Conservation (phyloP, 2,329 filamentous ascomycete species). For the Nigrograna mackinnonii region DNA sequence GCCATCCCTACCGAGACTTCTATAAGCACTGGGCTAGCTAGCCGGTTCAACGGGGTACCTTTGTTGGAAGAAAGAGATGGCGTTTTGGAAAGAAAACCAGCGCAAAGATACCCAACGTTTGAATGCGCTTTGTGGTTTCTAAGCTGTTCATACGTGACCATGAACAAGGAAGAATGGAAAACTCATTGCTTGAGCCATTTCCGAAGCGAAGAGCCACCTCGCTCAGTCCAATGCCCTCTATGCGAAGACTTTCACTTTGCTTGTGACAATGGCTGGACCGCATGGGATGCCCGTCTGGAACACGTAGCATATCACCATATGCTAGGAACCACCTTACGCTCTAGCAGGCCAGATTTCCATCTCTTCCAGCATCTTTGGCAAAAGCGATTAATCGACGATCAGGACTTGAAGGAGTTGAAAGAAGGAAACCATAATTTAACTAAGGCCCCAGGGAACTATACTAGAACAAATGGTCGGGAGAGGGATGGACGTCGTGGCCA, state of each 20-base stretch:
- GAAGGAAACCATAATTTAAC: conserved; percentile 3
- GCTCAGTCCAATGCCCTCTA: conserved; percentile 11
- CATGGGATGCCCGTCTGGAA: conserved; percentile 13
- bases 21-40: conserved; percentile 7
- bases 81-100: conserved; percentile 3
- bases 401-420: conserved; percentile 13
- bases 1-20: conserved; percentile 3
- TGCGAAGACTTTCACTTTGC: conserved; percentile 10
- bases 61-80: conserved; percentile 12
- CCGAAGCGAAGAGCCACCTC: conserved; percentile 11
- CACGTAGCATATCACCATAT: conserved; percentile 13
- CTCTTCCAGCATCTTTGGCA: conserved; percentile 13
- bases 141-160: conserved; percentile 9
- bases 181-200: conserved; percentile 15
- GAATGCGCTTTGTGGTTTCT: conserved; percentile 17
- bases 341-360: conserved; percentile 7
- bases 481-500: too few species aligned
- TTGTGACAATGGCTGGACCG: conserved; percentile 1
- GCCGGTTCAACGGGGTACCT: conserved; percentile 3
- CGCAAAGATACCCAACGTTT: conserved; percentile 1
- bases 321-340: conserved; percentile 8
- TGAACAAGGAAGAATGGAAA: conserved; percentile 12
- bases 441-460: not conserved
- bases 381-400: conserved; percentile 14
- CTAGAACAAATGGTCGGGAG: too few species aligned